These are phyloP conservation scores for Kwoniella sp. DNA, from an alignment of 768 basidiomycete species.

Conservation along the genomic window DNA sequence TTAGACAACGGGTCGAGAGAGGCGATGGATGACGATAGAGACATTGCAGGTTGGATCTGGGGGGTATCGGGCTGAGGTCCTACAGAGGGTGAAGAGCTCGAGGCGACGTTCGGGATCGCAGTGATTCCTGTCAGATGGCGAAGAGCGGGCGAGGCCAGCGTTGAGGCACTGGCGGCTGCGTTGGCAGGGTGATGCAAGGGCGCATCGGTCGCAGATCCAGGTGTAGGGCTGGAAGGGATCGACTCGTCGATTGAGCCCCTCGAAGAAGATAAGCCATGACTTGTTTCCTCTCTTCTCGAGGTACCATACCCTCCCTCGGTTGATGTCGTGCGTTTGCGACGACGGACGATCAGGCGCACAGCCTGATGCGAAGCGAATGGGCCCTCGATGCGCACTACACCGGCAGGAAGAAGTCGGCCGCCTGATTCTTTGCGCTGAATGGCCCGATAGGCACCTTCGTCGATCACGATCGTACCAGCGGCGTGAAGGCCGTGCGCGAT, in stretches of 20 bases:
- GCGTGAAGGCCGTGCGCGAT: conserved; percentile 92
- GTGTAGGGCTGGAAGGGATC: conserved; percentile 21
- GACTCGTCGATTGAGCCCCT: conserved; percentile 27
- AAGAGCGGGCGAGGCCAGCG: conserved; percentile 15
- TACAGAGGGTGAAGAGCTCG: background rate
- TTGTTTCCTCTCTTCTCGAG: conserved; percentile 1
- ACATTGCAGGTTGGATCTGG: conserved; percentile 58
- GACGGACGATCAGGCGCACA: conserved; percentile 72
- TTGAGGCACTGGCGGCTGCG: background rate
- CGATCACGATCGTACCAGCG: conserved; percentile 83
- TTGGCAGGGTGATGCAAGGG: background rate
- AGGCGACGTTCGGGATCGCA: background rate
- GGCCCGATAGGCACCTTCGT: conserved; percentile 83
- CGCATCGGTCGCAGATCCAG: conserved; percentile 2
- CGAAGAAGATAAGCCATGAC: background rate
- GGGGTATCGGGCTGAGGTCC: conserved; percentile 62
- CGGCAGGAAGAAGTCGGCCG: conserved; percentile 86
- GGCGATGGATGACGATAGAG: conserved; percentile 60
- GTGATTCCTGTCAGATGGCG: conserved; percentile 8
- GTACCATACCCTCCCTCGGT: background rate
- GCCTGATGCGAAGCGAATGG: conserved; percentile 93
- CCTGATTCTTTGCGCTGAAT: conserved; percentile 78
- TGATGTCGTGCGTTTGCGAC: conserved; percentile 10
- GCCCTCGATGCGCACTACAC: conserved; percentile 83
- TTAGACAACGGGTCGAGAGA: conserved; percentile 61